Percentiles rank a stretch among this genome's conserved stretches.
These are phyloP conservation scores for Lignosus rhinocerotis DNA, from an alignment of 1,284 basidiomycete species.

Conservation along the genomic window DNA sequence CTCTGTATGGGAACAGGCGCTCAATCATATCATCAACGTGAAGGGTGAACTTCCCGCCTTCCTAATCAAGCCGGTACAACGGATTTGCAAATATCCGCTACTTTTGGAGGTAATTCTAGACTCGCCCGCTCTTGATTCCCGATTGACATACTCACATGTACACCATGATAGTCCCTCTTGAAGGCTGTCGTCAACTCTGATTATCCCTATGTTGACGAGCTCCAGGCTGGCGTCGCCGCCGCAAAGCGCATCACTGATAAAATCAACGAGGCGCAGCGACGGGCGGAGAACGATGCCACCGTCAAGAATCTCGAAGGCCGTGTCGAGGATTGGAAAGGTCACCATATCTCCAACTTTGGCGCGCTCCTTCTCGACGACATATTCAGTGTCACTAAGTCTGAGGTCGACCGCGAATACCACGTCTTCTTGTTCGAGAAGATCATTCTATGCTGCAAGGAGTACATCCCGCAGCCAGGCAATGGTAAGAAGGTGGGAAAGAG, in stretches of 20 bases:
- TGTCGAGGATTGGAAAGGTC: conserved; percentile 99
- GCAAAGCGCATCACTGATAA: conserved; percentile 94
- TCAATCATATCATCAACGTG: conserved; percentile 78
- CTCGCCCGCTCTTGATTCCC: conserved; percentile 4
- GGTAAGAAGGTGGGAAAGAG: conserved; percentile 68
- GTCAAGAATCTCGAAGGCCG: conserved; percentile 88
- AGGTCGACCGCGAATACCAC: conserved; percentile 96
- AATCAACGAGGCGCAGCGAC: conserved; percentile 94
- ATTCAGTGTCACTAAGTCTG: conserved; percentile 95
- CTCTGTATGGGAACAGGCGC: conserved; percentile 50
- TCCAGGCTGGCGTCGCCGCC: conserved; percentile 81
- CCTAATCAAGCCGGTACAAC: conserved; percentile 81
- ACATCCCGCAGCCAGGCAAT: conserved; percentile 48
- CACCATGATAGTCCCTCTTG: conserved; percentile 45
- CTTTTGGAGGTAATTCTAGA: conserved; percentile 52
- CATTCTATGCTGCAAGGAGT: conserved; percentile 97
- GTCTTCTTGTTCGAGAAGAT: conserved; percentile 99
- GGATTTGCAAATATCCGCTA: conserved; percentile 78
- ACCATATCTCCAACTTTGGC: conserved; percentile 93
- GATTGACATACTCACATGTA: conserved; percentile 7
- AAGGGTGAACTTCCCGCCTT: conserved; percentile 88
- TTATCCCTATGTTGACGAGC: conserved; percentile 79
- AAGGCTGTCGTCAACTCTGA: conserved; percentile 69
- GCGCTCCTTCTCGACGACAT: conserved; percentile 91
- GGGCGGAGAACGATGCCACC: conserved; percentile 84